A percentile compares a stretch with the other conserved stretches of the same genome.
Evolutionary conservation across 78 protist species (phyloP).

Genomic region (Trichosphaerium sp.): DNA sequence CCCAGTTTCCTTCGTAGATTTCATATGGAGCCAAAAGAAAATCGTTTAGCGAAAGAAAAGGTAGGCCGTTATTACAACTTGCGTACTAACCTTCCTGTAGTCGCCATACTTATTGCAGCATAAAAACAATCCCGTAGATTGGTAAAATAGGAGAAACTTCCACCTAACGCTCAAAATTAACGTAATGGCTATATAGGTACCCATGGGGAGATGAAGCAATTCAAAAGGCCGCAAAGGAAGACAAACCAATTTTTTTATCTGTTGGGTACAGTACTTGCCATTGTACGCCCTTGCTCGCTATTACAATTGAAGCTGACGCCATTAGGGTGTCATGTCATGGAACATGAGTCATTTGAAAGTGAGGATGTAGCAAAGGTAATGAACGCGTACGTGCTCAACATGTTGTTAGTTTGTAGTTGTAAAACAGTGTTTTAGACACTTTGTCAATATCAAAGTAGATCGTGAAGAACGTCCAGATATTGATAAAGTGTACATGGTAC

Average conservation of each 20-base stretch:
- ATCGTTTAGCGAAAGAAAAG: no score
- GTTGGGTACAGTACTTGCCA: conserved; percentile 77
- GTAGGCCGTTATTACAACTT: no score
- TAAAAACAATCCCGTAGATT: conserved; percentile 52
- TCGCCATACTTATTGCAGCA: conserved; percentile 52
- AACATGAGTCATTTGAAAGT: conserved; percentile 52
- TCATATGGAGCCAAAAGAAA: no score
- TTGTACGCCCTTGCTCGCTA: not conserved
- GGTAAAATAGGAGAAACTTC: no score
- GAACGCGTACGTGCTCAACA: no score
- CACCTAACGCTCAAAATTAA: no score
- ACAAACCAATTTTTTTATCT: conserved; percentile 57
- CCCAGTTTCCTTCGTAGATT: no score
- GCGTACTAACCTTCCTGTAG: no score
- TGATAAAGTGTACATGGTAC: conserved; percentile 62
- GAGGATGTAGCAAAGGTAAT: conserved; percentile 44
- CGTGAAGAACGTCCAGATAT: conserved; percentile 78
- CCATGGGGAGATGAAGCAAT: conserved; percentile 76
- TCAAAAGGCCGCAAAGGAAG: conserved; percentile 6
- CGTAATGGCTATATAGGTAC: no score
- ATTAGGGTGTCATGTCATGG: conserved; percentile 76
- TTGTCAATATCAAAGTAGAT: conserved; percentile 73
- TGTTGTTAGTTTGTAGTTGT: no score
- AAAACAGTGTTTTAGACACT: no score
- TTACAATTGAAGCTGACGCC: not conserved